phyloP scores from a whole-genome alignment of 2,329 filamentous ascomycete species.

The Myriosclerotinia duriaeana region DNA sequence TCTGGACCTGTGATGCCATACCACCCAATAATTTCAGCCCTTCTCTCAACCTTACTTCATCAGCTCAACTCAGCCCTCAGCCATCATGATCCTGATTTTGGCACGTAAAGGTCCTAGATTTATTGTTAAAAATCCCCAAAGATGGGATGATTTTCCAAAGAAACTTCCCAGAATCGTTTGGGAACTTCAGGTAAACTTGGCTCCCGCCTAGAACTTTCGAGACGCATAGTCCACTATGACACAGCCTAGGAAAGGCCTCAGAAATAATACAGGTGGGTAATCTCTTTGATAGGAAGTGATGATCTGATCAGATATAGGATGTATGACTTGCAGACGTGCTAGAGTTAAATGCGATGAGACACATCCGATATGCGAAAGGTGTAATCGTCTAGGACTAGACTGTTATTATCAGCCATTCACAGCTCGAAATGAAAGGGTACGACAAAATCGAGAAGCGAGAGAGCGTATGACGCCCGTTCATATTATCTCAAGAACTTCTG shows the following conservation, averaged over 20 bases:
- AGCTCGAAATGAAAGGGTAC: background rate
- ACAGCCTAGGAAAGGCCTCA: background rate
- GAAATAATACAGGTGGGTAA: no score
- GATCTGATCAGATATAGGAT: slow-evolving; percentile 7
- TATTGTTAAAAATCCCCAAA: background rate
- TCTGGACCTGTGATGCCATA: background rate
- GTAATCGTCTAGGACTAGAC: background rate
- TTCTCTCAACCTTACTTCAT: slow-evolving; percentile 10
- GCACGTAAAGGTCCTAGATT: background rate
- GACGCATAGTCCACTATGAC: background rate
- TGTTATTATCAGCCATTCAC: slow-evolving; percentile 1
- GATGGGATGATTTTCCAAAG: background rate
- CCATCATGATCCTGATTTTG: background rate
- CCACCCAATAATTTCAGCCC: background rate
- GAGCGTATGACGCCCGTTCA: background rate
- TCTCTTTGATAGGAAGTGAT: background rate
- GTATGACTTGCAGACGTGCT: slow-evolving; percentile 17
- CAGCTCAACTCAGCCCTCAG: background rate
- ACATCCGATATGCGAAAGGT: slow-evolving; percentile 17
- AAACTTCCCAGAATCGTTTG: background rate
- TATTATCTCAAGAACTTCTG: slow-evolving; percentile 4
- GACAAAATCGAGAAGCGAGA: slow-evolving; percentile 9
- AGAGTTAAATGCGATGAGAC: slow-evolving; percentile 17
- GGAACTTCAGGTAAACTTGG: no score
- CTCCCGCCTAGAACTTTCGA: background rate